Conservation (phyloP, 139 green algal genomes). For the Marvania coccoides region DNA sequence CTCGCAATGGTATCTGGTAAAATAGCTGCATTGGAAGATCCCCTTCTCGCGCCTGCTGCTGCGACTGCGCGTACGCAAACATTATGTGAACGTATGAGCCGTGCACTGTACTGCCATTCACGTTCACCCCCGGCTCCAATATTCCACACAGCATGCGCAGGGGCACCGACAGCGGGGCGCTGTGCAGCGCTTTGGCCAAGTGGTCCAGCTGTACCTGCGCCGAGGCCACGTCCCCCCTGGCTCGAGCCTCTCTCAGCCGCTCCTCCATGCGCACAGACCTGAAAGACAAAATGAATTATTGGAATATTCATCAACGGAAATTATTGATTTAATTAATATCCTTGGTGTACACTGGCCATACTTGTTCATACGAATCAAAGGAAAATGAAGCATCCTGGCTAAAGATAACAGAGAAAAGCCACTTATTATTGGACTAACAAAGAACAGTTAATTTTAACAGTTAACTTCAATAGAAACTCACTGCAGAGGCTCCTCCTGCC, state of each 20-base stretch:
- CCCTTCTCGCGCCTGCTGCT: background rate
- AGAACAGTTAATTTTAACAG: too few species aligned
- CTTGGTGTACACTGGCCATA: too few species aligned
- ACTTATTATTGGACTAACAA: too few species aligned
- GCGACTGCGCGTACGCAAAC: background rate
- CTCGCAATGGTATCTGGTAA: background rate
- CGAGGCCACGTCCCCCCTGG: slow-evolving; percentile 15
- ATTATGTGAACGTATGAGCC: slow-evolving; percentile 1
- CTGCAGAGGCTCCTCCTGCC: too few species aligned
- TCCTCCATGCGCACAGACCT: slow-evolving; percentile 9
- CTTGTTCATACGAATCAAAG: too few species aligned
- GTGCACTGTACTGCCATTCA: slow-evolving; percentile 18
- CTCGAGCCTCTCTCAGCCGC: slow-evolving; percentile 41
- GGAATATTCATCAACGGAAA: too few species aligned
- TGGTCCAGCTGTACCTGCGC: slow-evolving; percentile 57
- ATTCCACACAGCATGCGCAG: slow-evolving; percentile 53
- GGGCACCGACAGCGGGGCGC: slow-evolving; percentile 42
- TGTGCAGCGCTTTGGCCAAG: slow-evolving; percentile 41
- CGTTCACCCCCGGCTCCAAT: slow-evolving; percentile 20
- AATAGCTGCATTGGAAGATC: background rate
- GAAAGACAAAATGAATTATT: too few species aligned
- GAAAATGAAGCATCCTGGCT: background rate
- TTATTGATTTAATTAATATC: too few species aligned
- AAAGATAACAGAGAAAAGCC: background rate
- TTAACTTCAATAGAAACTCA: too few species aligned